Evolutionary conservation across 345 rosid genomes (phyloP).

Genomic region (Diplotaxis tenuifolia): DNA sequence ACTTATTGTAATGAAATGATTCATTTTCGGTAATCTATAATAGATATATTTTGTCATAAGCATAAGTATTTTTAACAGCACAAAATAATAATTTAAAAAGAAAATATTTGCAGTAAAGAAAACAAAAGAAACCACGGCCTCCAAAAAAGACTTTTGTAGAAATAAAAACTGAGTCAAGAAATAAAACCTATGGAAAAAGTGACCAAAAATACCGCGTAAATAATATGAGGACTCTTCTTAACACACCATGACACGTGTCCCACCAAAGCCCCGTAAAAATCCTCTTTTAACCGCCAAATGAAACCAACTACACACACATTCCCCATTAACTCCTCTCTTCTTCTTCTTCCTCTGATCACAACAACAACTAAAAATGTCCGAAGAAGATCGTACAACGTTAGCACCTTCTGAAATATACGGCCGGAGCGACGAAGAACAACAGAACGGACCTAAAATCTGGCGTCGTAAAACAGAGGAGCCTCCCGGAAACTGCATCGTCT

Average conservation of each 20-base stretch:
- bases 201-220: neutral
- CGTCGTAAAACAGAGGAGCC: constrained; percentile 4
- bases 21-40: neutral
- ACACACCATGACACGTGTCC: constrained; percentile 23
- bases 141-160: constrained; percentile 6
- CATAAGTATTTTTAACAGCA: neutral
- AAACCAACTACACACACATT: constrained; percentile 4
- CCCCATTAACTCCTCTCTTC: constrained; percentile 16
- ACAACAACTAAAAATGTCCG: constrained; percentile 14
- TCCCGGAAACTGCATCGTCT: constrained; percentile 49
- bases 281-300: constrained; percentile 35
- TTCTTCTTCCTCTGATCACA: constrained; percentile 7
- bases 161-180: neutral
- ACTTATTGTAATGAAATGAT: neutral
- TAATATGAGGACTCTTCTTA: neutral
- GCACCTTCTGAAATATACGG: constrained; percentile 34
- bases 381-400: constrained; percentile 30
- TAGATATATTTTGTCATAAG: neutral
- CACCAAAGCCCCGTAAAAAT: neutral
- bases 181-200: neutral
- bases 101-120: neutral
- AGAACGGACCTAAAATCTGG: constrained; percentile 8
- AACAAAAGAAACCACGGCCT: neutral
- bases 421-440: constrained; percentile 43
- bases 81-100: neutral